These are phyloP conservation scores for Phialophora tarda DNA, from an alignment of 2,329 filamentous ascomycete genomes.

Conservation along the genomic window DNA sequence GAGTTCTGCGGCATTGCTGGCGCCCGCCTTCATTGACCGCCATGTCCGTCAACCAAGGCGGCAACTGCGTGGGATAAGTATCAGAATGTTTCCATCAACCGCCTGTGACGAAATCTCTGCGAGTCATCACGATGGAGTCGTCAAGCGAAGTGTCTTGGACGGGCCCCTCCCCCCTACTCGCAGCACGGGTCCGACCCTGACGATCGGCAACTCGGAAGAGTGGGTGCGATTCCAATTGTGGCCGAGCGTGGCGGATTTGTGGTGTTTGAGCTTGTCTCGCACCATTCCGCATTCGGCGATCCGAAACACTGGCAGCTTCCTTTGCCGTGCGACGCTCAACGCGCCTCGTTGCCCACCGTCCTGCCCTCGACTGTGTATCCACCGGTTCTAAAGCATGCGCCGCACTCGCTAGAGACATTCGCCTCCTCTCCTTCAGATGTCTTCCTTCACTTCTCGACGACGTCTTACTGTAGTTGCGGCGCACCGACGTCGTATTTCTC, in stretches of 20 bases:
- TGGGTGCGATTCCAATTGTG: slow-evolving; percentile 5
- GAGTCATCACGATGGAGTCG: slow-evolving; percentile 20
- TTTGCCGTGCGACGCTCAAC: slow-evolving; percentile 29
- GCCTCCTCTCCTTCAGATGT: slow-evolving; percentile 7
- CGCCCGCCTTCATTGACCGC: neutral
- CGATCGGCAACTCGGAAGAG: slow-evolving; percentile 16
- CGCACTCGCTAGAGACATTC: neutral
- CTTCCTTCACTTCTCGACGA: slow-evolving; percentile 7
- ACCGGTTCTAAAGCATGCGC: neutral
- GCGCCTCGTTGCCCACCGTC: slow-evolving; percentile 16
- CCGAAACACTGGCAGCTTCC: slow-evolving; percentile 33
- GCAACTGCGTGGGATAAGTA: slow-evolving; percentile 14
- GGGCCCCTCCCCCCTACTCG: neutral
- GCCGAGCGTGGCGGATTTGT: neutral
- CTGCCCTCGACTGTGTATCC: slow-evolving; percentile 12
- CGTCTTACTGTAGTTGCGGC: neutral
- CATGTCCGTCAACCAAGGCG: neutral
- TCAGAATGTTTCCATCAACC: slow-evolving; percentile 25
- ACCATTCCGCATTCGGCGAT: slow-evolving; percentile 30
- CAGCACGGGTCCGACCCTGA: neutral
- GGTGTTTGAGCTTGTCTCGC: slow-evolving; percentile 25
- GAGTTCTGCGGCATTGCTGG: neutral
- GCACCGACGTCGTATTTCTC: neutral
- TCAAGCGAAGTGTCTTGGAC: slow-evolving; percentile 17
- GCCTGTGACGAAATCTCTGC: slow-evolving; percentile 26